Evolutionary conservation across 768 basidiomycete species (phyloP).

Genomic region (Rhizopogon salebrosus): DNA sequence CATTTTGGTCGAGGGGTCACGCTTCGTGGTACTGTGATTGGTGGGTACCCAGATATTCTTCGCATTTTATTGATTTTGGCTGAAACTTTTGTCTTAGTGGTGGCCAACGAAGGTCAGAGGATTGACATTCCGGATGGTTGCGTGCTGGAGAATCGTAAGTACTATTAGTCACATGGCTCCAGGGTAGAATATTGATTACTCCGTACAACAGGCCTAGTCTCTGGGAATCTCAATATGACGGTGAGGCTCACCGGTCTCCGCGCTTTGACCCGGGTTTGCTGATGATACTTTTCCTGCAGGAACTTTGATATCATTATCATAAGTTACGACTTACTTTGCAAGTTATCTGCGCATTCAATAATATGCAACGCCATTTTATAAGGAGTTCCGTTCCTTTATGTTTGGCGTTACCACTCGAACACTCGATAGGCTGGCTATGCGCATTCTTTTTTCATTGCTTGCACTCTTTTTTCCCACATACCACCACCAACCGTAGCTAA

Average conservation of each 20-base stretch:
- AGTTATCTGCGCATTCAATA: neutral
- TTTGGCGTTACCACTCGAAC: too few relatives aligned
- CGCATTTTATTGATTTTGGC: neutral
- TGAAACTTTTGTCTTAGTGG: conserved; percentile 32
- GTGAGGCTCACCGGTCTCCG: conserved; percentile 16
- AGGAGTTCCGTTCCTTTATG: too few relatives aligned
- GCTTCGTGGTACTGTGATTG: conserved; percentile 85
- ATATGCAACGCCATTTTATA: too few relatives aligned
- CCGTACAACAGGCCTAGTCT: conserved; percentile 51
- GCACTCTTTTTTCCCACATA: too few relatives aligned
- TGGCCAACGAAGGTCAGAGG: conserved; percentile 76
- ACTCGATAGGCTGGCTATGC: too few relatives aligned
- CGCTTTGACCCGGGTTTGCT: neutral
- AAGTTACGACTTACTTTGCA: neutral
- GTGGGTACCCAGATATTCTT: conserved; percentile 26
- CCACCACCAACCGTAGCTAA: too few relatives aligned
- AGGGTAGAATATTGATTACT: neutral
- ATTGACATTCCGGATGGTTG: conserved; percentile 84
- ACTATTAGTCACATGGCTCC: neutral
- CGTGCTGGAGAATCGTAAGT: conserved; percentile 62
- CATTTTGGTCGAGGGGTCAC: conserved; percentile 85
- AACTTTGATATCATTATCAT: neutral
- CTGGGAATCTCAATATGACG: conserved; percentile 83
- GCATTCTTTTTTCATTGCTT: too few relatives aligned
- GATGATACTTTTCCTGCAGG: neutral